Evolutionary conservation across 495 filamentous ascomycete species (phyloP).

Genomic region (Xylaria telfairii): DNA sequence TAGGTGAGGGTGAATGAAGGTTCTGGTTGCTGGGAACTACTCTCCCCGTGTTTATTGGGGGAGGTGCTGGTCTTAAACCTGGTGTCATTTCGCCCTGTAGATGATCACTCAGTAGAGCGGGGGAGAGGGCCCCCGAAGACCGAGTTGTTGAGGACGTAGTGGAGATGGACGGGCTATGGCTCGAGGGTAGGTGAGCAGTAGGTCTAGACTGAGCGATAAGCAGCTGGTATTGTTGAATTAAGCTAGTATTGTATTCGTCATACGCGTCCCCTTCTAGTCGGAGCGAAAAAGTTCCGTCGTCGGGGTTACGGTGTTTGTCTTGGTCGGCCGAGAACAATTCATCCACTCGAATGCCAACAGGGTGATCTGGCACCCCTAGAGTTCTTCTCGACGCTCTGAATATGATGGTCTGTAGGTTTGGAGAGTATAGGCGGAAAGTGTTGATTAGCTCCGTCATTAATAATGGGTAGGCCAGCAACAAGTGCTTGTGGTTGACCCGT

Average conservation of each 20-base stretch:
- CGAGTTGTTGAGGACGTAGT: neutral
- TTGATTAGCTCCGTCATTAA: slow-evolving; percentile 64
- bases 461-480: slow-evolving; percentile 55
- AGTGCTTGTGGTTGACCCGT: slow-evolving; percentile 23
- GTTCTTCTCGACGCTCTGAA: slow-evolving; percentile 61
- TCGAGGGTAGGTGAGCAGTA: slow-evolving; percentile 3
- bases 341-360: slow-evolving; percentile 40
- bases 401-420: slow-evolving; percentile 62
- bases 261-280: slow-evolving; percentile 21
- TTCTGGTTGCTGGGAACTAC: slow-evolving; percentile 19
- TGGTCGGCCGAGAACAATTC: slow-evolving; percentile 46
- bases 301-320: slow-evolving; percentile 25
- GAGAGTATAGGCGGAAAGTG: slow-evolving; percentile 58
- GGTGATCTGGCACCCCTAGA: slow-evolving; percentile 39
- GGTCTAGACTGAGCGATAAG: slow-evolving; percentile 15
- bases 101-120: neutral
- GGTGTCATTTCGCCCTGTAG: neutral
- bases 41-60: neutral
- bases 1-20: slow-evolving; percentile 16
- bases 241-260: slow-evolving; percentile 24
- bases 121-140: neutral
- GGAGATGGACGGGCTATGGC: slow-evolving; percentile 5
- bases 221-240: slow-evolving; percentile 19
- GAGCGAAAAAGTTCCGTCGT: slow-evolving; percentile 21
- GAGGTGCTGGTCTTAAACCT: neutral